Evolutionary conservation across 768 basidiomycete species (phyloP).

Genomic region (Chalciporus sphaerocephalus): DNA sequence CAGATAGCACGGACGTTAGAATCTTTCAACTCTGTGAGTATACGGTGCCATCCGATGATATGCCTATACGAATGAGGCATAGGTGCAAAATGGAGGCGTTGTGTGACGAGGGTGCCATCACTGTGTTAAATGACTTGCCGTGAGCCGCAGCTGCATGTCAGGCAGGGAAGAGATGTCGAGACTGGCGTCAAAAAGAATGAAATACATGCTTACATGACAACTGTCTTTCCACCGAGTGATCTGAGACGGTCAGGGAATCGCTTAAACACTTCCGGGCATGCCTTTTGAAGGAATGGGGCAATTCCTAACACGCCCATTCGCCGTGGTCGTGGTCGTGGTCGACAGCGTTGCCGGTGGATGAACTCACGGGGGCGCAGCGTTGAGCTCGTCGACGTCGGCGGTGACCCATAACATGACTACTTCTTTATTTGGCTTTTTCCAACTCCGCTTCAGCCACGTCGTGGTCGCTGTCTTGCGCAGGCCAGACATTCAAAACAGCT

Average conservation of each 20-base stretch:
- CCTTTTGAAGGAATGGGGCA: slow-evolving; percentile 63
- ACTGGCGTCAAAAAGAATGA: not conserved
- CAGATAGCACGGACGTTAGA: slow-evolving; percentile 59
- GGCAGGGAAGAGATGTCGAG: not conserved
- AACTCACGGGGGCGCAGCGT: too few species aligned
- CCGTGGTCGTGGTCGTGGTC: not conserved
- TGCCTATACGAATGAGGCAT: slow-evolving; percentile 63
- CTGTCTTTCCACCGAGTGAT: slow-evolving; percentile 57
- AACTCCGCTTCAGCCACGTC: slow-evolving; percentile 31
- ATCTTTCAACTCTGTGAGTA: slow-evolving; percentile 58
- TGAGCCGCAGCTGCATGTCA: slow-evolving; percentile 4
- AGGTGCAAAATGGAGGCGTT: slow-evolving; percentile 72
- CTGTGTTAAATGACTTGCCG: slow-evolving; percentile 34
- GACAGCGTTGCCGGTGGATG: not conserved
- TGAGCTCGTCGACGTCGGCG: not conserved
- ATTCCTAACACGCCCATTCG: slow-evolving; percentile 71
- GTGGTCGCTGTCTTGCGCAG: not conserved
- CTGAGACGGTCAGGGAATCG: slow-evolving; percentile 60
- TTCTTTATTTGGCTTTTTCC: slow-evolving; percentile 22
- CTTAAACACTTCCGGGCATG: slow-evolving; percentile 62
- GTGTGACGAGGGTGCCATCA: slow-evolving; percentile 83
- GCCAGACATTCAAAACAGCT: not conserved
- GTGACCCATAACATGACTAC: too few species aligned
- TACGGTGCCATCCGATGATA: slow-evolving; percentile 73
- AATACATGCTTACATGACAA: slow-evolving; percentile 59